A percentile compares a stretch with the other conserved stretches of the same genome.
These are phyloP conservation scores for Acanthamoeba culbertsoni DNA, from an alignment of 208 protist species.

Conservation along the genomic window DNA sequence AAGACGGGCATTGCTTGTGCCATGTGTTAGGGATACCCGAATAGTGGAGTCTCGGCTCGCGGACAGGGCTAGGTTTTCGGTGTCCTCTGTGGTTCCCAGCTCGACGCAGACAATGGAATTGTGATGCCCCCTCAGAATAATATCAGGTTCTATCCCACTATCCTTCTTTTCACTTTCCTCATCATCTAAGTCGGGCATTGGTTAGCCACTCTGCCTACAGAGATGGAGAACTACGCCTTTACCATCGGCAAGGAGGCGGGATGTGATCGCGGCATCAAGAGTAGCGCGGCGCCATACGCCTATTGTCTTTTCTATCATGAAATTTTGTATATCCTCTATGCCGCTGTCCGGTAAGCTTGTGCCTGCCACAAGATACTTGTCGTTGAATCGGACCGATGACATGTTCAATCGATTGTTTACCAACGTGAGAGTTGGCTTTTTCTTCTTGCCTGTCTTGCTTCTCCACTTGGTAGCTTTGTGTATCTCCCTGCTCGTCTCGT, in stretches of 20 bases:
- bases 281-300: background rate
- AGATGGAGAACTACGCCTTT: no score
- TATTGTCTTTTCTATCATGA: slow-evolving; percentile 42
- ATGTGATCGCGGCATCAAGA: background rate
- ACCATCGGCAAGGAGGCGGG: background rate
- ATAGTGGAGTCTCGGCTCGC: background rate
- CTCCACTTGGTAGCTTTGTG: background rate
- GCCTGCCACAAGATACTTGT: slow-evolving; percentile 18
- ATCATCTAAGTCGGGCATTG: background rate
- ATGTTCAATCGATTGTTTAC: slow-evolving; percentile 18
- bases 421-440: background rate
- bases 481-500: background rate
- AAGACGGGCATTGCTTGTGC: no score
- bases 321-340: background rate
- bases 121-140: background rate
- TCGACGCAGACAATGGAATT: background rate
- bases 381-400: slow-evolving; percentile 2
- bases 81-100: background rate
- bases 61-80: background rate
- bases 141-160: background rate
- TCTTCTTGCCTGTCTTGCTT: background rate
- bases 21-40: background rate
- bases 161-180: background rate
- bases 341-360: background rate
- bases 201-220: no score